Evolutionary conservation across 495 filamentous ascomycete genomes (phyloP), one percentile per base, ranked within the genome.

Genomic region (Parathielavia appendiculata): DNA sequence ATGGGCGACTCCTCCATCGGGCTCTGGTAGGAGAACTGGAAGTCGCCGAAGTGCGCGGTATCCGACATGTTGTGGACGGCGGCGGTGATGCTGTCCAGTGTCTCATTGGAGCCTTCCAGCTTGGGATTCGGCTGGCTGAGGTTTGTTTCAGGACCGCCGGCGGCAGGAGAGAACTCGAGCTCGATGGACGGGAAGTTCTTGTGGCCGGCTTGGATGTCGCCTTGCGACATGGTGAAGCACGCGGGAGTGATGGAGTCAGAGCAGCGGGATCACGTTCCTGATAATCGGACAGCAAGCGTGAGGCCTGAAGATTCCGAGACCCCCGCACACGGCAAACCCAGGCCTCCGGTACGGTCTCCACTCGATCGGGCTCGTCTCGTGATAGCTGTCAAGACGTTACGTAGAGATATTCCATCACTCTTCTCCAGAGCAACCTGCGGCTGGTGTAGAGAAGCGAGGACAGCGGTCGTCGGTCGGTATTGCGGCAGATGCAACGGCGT

Each of bases 11-110:
- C 69, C 34, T 71, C 75, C 22, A 71, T 38, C 12, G 72, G 59
- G 45, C 70, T 67, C 55, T 72, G 73, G 49, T 76, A 78, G 9
- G 73, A 63, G 57, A 78, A 79, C 34, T 73, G 67, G 38, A 78
- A 78, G 46, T 79, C 75, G 50, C 71, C 67, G 58, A 76, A 78
- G 60, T 76, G 71, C 23, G 74, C 68, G 41, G 67, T 59, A 43
- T 68, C 70, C 23, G 66, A 63, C 61, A 72, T 56, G 48, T 69
- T 66, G 63, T 66, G 60, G 30, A 30, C 3, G 26, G 64, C 67
- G 23, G 64, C 62, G 36, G 66, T 66, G 43, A 69, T 71, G 62
- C 56, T 67, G 41, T 57, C 68, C 46, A 70, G 51, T 16, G 58
- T 56, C 20, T 67, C 67, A 60, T 65, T 61, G 40, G 67, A 38